Base-by-base conservation (phyloP, 352 stramenopile species). In the Hyaloperonospora brassicae region DNA sequence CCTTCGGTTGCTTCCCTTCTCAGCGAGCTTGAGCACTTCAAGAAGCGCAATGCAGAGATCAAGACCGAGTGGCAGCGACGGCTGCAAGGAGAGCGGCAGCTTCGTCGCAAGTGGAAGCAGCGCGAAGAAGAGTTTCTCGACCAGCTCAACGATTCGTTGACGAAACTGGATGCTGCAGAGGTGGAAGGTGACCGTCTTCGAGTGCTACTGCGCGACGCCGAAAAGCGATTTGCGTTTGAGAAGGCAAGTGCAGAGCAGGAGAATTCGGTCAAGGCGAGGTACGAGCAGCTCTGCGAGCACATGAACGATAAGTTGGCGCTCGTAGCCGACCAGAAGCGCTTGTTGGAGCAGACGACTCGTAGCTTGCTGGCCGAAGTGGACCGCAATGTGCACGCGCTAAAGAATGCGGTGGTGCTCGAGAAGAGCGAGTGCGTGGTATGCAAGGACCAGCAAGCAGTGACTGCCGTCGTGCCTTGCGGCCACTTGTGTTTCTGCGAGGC, bases 401-500 rank as follows among this genome's bases (percentile, higher is more conserved):
- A 89, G 66, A 71, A 76, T 47, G 68, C 70, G 27, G 71, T 79
- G 12, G 56, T 78, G 14, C 64, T 87, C 0, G 78, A 87, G 43
- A 67, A 71, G 47, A 84, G 63, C 48, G 82, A 93, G 59, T 93
- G 82, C 59, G 72, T 93, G 48, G 60, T 93, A 52, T 93, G 82
- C 68, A 87, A 87, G 54, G 82, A 93, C 51, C 68, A 69, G 30
- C 58, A 73, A 31, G 78, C 82, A 0, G 81, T 86, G 47, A 88
- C 73, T 30, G 82, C 82, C 5, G 66, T 93, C 36, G 79, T 90
- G 47, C 82, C 82, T 40, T 93, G 82, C 40, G 82, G 82, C n/a
- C 82, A 93, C 42, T 41, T 93, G 41, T 88, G 80, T 50, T 93
- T 93, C 53, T 93, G 82, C 62, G 76, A 93, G 25, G 62, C 87